Conservation (phyloP, 1,284 basidiomycete genomes). For the Leccinum subspadiceum region DNA sequence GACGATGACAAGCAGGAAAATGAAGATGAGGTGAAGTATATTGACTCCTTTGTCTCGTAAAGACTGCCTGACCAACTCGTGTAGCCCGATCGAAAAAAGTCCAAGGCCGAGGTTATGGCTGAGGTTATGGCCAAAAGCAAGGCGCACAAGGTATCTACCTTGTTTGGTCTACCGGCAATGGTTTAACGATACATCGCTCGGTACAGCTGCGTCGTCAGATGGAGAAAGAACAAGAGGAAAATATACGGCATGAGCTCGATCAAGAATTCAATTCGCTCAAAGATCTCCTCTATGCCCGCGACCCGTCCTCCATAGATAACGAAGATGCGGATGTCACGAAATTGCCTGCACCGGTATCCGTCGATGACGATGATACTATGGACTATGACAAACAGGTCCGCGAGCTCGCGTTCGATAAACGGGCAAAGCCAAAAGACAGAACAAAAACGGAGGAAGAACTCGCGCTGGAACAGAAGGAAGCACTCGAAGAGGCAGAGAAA, state of each 20-base stretch:
- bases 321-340: constrained; percentile 29
- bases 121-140: constrained; percentile 99
- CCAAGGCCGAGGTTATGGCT: constrained; percentile 96
- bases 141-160: constrained; percentile 72
- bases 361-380: constrained; percentile 31
- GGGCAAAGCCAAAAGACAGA: constrained; percentile 93
- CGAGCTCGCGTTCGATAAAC: constrained; percentile 89
- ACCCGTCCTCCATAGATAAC: constrained; percentile 44
- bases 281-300: constrained; percentile 66
- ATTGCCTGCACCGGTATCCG: constrained; percentile 3
- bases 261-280: constrained; percentile 84
- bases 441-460: constrained; percentile 97
- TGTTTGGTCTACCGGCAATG: neutral
- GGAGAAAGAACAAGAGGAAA: constrained; percentile 84
- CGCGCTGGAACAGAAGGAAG: constrained; percentile 85
- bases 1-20: constrained; percentile 67
- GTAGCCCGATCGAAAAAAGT: constrained; percentile 80
- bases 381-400: constrained; percentile 92
- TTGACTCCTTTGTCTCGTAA: neutral
- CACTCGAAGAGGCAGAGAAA: constrained; percentile 50
- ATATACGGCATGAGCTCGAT: constrained; percentile 86
- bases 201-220: constrained; percentile 80
- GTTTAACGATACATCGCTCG: constrained; percentile 4
- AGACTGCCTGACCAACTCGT: constrained; percentile 6
- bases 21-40: constrained; percentile 46